phyloP scores from a whole-genome alignment of 495 filamentous ascomycete species.

The Penicillium malachiteum region DNA sequence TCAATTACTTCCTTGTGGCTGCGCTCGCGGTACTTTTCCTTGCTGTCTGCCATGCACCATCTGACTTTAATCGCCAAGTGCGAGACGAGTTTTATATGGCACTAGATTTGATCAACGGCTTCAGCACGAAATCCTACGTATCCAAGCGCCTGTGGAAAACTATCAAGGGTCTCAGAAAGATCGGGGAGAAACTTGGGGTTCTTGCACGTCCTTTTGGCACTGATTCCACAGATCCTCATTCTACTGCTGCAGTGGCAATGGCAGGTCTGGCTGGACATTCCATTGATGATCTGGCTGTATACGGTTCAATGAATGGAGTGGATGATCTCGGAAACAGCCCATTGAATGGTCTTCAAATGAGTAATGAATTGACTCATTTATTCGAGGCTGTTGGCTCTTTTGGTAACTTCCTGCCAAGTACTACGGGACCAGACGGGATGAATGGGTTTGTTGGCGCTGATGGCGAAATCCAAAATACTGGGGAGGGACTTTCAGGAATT shows the following conservation, averaged over 20 bases:
- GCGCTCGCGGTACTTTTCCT: conserved; percentile 81
- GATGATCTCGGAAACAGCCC: conserved; percentile 59
- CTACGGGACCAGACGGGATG: conserved; percentile 36
- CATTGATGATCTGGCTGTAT: conserved; percentile 58
- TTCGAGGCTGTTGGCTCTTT: conserved; percentile 70
- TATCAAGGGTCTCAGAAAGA: conserved; percentile 73
- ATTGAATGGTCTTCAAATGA: conserved; percentile 61
- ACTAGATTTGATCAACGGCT: conserved; percentile 75
- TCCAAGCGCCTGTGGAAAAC: conserved; percentile 80
- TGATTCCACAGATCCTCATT: conserved; percentile 56
- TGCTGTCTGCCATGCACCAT: conserved; percentile 76
- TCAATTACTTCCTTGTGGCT: conserved; percentile 84
- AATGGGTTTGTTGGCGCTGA: conserved; percentile 43
- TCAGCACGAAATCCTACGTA: conserved; percentile 76
- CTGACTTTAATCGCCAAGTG: conserved; percentile 69
- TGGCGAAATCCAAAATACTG: conserved; percentile 46
- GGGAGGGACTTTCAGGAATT: conserved; percentile 47
- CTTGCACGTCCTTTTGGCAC: conserved; percentile 43
- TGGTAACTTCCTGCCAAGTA: conserved; percentile 42
- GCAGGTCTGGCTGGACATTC: conserved; percentile 70
- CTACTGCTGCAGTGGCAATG: conserved; percentile 69
- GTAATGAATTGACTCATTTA: conserved; percentile 61
- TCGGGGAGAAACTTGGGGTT: conserved; percentile 78
- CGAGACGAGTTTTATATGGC: conserved; percentile 87
- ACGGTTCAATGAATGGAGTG: conserved; percentile 43